Base-by-base conservation (phyloP, 768 basidiomycete genomes). In the Naganishia randhawae region DNA sequence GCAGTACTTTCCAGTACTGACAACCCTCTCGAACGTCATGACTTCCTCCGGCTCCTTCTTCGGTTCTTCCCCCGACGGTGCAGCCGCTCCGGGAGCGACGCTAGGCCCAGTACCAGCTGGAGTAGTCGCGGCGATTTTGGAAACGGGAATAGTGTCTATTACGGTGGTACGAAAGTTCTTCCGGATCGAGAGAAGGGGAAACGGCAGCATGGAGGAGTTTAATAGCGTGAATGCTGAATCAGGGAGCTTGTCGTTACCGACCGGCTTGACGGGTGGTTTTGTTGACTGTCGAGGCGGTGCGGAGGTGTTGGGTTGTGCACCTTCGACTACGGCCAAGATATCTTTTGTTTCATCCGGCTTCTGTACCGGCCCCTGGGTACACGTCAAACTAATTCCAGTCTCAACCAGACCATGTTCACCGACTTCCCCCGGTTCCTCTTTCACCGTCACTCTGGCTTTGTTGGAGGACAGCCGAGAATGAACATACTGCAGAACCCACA, bases 401-500 rank as follows among this genome's bases (percentile, higher is more conserved):
- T 33, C 54, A 7, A 55, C 54, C 54, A 55, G 22, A 3, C 54
- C 54, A 22, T 55, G 54, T 33, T 22, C 33, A 14, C 9, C 54
- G n/a, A 1, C 14, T 33, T 8, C 33, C 33, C 4, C 2, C 19
- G 2, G n/a, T n/a, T 31, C 33, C 17, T 32, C n/a, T 39, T 22
- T 35, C 19, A 22, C 13, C 8, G 10, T 39, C 14, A 35, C 37
- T 25, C 41, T 61, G n/a, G 10, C 19, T 14, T 61, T 61, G 22
- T 41, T 37, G 16, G 25, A 9, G 22, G 57, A n/a, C 3, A 61
- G 19, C 57, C 39, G 33, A 17, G 57, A n/a, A n/a, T 61, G 57
- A 11, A 61, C 57, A 22, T 61, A 61, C 57, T 61, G 57, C 37
- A 61, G 37, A 9, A 61, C 57, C 57, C 57, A 61, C 2, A 41